Base-by-base conservation (phyloP, 1,139 yeast species). In the Magnusiomyces magnusii region DNA sequence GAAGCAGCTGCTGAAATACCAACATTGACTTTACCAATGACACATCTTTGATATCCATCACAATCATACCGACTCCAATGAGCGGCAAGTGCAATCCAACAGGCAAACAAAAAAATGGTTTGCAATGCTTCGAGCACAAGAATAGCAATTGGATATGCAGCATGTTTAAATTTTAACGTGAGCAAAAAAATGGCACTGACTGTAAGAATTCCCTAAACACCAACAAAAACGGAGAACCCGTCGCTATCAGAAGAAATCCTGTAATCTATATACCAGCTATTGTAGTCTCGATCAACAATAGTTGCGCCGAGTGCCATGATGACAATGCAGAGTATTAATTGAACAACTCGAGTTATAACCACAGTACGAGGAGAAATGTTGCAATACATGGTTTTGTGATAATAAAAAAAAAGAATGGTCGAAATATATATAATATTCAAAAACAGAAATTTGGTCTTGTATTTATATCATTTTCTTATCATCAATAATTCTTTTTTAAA, bases 11-110 rank as follows among this genome's bases (percentile, higher is more conserved):
- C 57, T 10, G 64, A 58, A 51, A 64, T 54, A 23, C 63, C 66
- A 27, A 58, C 58, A 19, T 57, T 51, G 25, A 65, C 67, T 61
- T 64, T 64, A 25, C 61, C 64, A 23, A 60, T 57, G n/a, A 51
- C 27, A 59, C 67, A 65, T 31, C 56, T 47, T 55, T 52, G 51
- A 23, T n/a, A n/a, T 2, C 44, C n/a, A 28, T 50, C 51, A 49
- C 60, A 61, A 44, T 21, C 17, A 15, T 9, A 23, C 5, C 47
- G 25, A 3, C 27, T 61, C 54, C 60, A 60, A 31, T 25, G 44
- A 3, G 60, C 57, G 2, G 62, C 62, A 19, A 58, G 56, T 15
- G 65, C 63, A 44, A 63, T 58, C 58, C 61, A 63, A 17, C 57
- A 59, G 2, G 62, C 44, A 34, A 63, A 64, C 64, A 62, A 62